Evolutionary conservation across 257 asterid genomes (phyloP), one percentile per base, ranked within the genome.

Genomic region (Penstemon newberryi): DNA sequence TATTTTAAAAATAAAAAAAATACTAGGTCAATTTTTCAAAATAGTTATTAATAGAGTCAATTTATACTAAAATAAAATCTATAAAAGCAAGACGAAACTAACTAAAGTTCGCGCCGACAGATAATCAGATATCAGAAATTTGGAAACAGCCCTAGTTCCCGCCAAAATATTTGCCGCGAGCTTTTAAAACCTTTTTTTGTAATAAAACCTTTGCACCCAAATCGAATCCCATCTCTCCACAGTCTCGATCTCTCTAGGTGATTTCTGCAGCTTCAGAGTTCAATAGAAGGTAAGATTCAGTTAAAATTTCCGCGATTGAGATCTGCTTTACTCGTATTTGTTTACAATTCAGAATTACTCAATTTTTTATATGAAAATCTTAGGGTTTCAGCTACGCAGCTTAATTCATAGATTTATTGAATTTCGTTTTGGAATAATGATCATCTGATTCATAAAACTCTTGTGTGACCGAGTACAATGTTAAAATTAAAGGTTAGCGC

Each of bases 101-200:
- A 25, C 33, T 25, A 25, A 25, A 25, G 33, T 25, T 25, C 33
- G 33, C 33, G 2, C 33, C 33, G 33, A 25, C 33, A 25, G 33
- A 25, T 25, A 25, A 25, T 25, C 33, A 25, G 33, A 25, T 25
- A 25, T 25, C 33, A 25, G 33, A 1, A 25, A 25, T 25, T 25
- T 25, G 33, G 2, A 25, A 25, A 25, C 33, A 63, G 66, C 83
- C 80, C 80, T 70, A 59, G 37, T 82, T 82, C 89, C 87, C 90
- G 90, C 94, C 86, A 82, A 79, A 42, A 33, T 12, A 5, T 43
- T 80, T 82, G 75, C 82, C 87, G 90, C 86, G 70, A 69, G 66
- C 56, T 36, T 60, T 63, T 64, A 19, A 56, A 3, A 66, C 65
- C 51, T 46, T 46, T 46, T 46, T 5, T 46, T 7, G 9, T 46